These are phyloP conservation scores for Butyriboletus loyo DNA, from an alignment of 768 basidiomycete species.

Conservation along the genomic window DNA sequence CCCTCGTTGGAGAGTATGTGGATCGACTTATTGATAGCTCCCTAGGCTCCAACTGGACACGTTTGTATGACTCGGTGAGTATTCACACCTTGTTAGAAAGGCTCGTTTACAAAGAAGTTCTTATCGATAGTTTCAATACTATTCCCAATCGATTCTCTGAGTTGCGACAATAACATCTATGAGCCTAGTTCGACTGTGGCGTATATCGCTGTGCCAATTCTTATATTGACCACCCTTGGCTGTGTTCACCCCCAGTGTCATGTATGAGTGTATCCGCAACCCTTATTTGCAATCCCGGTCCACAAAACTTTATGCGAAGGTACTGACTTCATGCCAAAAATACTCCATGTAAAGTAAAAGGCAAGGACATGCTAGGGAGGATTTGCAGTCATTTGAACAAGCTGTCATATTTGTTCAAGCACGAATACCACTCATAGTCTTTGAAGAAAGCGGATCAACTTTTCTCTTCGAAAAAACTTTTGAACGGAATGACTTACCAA, in stretches of 20 bases:
- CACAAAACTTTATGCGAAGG: not conserved
- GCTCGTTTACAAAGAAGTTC: not conserved
- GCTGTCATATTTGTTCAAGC: slow-evolving; percentile 71
- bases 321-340: not conserved
- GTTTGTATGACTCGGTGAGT: slow-evolving; percentile 90
- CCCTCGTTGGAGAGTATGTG: slow-evolving; percentile 81
- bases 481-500: slow-evolving; percentile 44
- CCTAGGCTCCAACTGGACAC: slow-evolving; percentile 90
- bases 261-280: slow-evolving; percentile 3
- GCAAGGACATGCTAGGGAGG: not conserved
- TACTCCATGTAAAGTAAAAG: slow-evolving; percentile 1
- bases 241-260: not conserved
- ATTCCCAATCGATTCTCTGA: slow-evolving; percentile 85
- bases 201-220: not conserved
- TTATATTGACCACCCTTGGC: not conserved
- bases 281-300: not conserved
- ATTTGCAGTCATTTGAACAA: slow-evolving; percentile 41
- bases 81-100: not conserved
- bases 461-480: not conserved
- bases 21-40: slow-evolving; percentile 88
- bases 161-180: not conserved
- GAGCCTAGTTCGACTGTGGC: not conserved
- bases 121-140: slow-evolving; percentile 77
- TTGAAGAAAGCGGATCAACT: slow-evolving; percentile 8
- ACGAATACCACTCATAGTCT: slow-evolving; percentile 90